These are phyloP conservation scores for Plectranthus barbatus DNA, from an alignment of 257 asterid species.

Conservation along the genomic window DNA sequence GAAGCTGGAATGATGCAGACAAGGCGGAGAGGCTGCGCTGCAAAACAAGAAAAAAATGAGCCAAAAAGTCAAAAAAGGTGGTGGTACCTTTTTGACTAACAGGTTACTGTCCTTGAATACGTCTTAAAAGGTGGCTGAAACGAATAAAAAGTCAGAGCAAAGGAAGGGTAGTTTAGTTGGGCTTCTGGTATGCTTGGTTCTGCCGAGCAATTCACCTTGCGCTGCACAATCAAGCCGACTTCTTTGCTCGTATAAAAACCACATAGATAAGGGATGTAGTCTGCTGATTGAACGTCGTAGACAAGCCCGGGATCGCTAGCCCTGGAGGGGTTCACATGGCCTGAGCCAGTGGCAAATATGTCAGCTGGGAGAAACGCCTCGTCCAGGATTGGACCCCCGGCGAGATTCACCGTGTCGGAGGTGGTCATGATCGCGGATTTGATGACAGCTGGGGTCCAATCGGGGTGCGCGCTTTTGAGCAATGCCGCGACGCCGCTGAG, in stretches of 20 bases:
- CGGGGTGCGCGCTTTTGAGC: too few species aligned
- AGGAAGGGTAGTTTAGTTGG: conserved; percentile 7
- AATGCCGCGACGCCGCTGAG: too few species aligned
- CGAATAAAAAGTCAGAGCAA: background rate
- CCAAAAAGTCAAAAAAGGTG: too few species aligned
- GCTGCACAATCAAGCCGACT: background rate
- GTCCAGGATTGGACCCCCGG: conserved; percentile 5
- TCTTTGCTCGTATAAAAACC: conserved; percentile 1
- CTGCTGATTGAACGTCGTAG: conserved; percentile 3
- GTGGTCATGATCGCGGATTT: conserved; percentile 17
- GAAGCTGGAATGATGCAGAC: too few species aligned
- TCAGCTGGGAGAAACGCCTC: conserved; percentile 5
- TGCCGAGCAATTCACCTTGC: background rate
- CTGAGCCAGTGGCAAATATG: conserved; percentile 19
- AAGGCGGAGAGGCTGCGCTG: too few species aligned
- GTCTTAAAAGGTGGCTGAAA: background rate
- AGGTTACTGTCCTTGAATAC: conserved; percentile 13
- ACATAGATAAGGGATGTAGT: conserved; percentile 15
- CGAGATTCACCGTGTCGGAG: conserved; percentile 11
- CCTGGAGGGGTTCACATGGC: conserved; percentile 25
- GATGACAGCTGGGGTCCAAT: conserved; percentile 23
- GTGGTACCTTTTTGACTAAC: too few species aligned
- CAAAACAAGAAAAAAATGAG: too few species aligned
- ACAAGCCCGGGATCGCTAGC: conserved; percentile 19
- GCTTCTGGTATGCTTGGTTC: background rate